Evolutionary conservation across 2,329 filamentous ascomycete species (phyloP).

Genomic region (Pyrenophora teres): DNA sequence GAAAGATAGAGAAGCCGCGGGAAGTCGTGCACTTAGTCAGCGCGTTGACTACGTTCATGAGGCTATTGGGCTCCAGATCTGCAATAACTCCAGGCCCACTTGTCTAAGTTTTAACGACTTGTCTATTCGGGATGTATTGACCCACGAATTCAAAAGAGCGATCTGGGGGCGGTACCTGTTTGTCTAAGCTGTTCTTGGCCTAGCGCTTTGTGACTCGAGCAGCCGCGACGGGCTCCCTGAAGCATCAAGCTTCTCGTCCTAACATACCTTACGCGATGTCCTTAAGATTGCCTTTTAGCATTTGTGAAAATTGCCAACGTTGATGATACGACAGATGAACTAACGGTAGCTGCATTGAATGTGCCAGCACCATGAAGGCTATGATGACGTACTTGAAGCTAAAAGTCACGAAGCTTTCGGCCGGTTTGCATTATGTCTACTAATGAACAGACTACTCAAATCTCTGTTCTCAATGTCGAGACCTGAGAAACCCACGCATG

Average conservation of each 20-base stretch:
- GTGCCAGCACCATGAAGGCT: neutral
- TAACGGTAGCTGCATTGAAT: neutral
- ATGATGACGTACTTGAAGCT: constrained; percentile 30
- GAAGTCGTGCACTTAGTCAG: constrained; percentile 21
- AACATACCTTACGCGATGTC: no score
- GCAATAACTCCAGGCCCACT: no score
- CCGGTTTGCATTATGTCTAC: constrained; percentile 2
- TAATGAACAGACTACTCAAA: constrained; percentile 10
- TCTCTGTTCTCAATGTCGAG: constrained; percentile 22
- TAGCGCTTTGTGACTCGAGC: no score
- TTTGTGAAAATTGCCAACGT: no score
- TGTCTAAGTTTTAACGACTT: no score
- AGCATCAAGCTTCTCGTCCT: no score
- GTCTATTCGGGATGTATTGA: no score
- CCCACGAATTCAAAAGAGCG: no score
- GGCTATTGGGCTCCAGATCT: neutral
- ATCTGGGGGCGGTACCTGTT: no score
- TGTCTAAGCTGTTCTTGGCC: no score
- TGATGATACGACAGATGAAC: neutral
- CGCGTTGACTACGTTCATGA: constrained; percentile 12
- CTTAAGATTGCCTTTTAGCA: no score
- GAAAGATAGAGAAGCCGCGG: constrained; percentile 17
- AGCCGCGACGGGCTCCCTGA: no score
- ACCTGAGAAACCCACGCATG: constrained; percentile 32
- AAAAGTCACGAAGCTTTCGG: constrained; percentile 11